These are phyloP conservation scores for Penicillium sp. DNA, from an alignment of 2,329 filamentous ascomycete species.

Conservation along the genomic window DNA sequence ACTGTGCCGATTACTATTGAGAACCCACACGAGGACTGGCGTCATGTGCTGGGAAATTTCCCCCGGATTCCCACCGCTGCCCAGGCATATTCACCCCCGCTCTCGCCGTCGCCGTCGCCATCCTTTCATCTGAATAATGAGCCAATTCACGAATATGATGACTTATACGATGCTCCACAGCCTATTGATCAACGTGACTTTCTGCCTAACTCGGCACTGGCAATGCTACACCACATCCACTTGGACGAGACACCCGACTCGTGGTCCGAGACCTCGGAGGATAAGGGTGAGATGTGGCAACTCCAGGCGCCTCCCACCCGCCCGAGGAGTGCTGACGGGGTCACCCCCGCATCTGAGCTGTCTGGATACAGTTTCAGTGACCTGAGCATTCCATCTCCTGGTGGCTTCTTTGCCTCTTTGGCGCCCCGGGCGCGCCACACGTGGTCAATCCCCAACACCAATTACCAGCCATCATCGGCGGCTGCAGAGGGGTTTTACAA, in stretches of 20 bases:
- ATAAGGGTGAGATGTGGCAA: conserved; percentile 63
- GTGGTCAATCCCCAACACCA: conserved; percentile 67
- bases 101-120: neutral
- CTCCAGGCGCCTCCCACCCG: conserved; percentile 54
- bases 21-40: conserved; percentile 59
- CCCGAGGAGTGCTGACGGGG: conserved; percentile 45
- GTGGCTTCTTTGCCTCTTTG: conserved; percentile 86
- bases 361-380: conserved; percentile 72
- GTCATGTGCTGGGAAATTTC: conserved; percentile 43
- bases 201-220: conserved; percentile 77
- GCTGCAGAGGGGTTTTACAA: conserved; percentile 93
- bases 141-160: conserved; percentile 19
- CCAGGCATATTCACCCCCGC: conserved; percentile 22
- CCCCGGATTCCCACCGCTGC: conserved; percentile 38
- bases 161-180: conserved; percentile 34
- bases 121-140: conserved; percentile 21
- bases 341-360: conserved; percentile 54
- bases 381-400: conserved; percentile 86
- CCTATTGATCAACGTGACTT: conserved; percentile 56
- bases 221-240: conserved; percentile 74
- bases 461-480: conserved; percentile 73
- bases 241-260: conserved; percentile 48
- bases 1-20: conserved; percentile 42
- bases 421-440: conserved; percentile 74
- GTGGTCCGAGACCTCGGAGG: conserved; percentile 45